Evolutionary conservation across 1,139 yeast genomes (phyloP).

Genomic region (Hyphopichia burtonii): DNA sequence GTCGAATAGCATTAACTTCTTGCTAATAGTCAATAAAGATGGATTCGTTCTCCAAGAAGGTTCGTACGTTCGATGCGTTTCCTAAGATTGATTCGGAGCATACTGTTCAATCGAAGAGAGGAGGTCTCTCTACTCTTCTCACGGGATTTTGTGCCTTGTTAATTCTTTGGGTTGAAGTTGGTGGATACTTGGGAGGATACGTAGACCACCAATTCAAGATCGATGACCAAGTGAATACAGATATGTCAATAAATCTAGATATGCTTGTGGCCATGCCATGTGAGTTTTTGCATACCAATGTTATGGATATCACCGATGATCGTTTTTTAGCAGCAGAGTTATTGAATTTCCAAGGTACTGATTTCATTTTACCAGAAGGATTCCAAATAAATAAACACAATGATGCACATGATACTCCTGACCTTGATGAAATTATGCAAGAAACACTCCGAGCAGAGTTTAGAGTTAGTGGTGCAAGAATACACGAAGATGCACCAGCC

Average conservation of each 20-base stretch:
- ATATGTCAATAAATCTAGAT: conserved; percentile 73
- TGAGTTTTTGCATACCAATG: conserved; percentile 69
- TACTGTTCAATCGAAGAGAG: conserved; percentile 70
- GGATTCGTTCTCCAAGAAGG: conserved; percentile 39
- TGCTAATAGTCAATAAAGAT: conserved; percentile 13
- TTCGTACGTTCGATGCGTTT: conserved; percentile 82
- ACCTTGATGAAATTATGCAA: conserved; percentile 62
- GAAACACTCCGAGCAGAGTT: conserved; percentile 68
- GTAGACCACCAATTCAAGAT: conserved; percentile 78
- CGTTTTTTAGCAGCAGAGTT: conserved; percentile 74
- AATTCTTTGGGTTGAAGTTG: conserved; percentile 82
- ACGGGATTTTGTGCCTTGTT: conserved; percentile 62
- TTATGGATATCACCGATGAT: conserved; percentile 76
- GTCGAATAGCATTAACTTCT: no score
- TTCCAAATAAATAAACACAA: conserved; percentile 45
- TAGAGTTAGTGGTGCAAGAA: conserved; percentile 37
- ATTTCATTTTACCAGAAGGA: conserved; percentile 52
- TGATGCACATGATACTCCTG: conserved; percentile 57
- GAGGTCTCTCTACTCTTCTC: conserved; percentile 71
- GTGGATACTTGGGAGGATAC: conserved; percentile 81
- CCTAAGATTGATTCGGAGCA: conserved; percentile 83
- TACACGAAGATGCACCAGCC: conserved; percentile 62
- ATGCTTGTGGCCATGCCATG: conserved; percentile 85
- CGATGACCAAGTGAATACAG: conserved; percentile 58
- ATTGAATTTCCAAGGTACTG: conserved; percentile 63